Base-by-base conservation (phyloP, 2,329 filamentous ascomycete species). In the Ceratocystis colombiana region DNA sequence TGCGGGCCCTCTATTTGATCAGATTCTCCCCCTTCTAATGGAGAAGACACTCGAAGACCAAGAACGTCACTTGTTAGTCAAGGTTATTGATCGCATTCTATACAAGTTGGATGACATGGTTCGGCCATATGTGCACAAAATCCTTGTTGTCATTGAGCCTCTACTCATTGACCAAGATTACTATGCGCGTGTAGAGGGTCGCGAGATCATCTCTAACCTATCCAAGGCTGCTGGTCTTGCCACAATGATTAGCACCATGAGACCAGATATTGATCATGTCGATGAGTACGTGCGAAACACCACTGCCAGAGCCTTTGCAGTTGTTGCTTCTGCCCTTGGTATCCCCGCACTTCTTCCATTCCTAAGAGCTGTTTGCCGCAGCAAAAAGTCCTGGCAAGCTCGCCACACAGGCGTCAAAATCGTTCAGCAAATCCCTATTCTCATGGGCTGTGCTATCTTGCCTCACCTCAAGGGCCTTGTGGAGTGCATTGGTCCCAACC, bases 191-290 rank as follows among this genome's bases (percentile, higher is more conserved):
- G 94, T 99, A 4, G 94, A 99, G 76, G 94, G 94, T 76, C 90
- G 94, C 71, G 94, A 99, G 75, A 99, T 99, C 72, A 99, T 99
- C 71, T 97, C 93, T 66, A 99, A 99, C 75, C 84, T 99, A 62
- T 89, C 89, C 74, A 99, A 99, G 77, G 94, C 94, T 28, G 94
- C 95, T 69, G 95, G 94, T 74, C 83, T 99, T 65, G 94, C 94
- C 20, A 94, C 95, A 71, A 99, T 99, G 94, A 99, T 99, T 75
- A 96, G 91, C 77, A 96, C 92, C 7, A 99, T 99, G 94, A 84
- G 94, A 72, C 95, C 94, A 0, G 94, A 99, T 82, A 96, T 99
- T 70, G 94, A 99, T 72, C 94, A 99, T 72, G 89, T 95, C 30
- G 94, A 99, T 72, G 94, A 99, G 75, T 99, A 99, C 74, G 95